These are phyloP conservation scores for Phaeodactylum tricornutum DNA, from an alignment of 108 stramenopile species.

Conservation along the genomic window DNA sequence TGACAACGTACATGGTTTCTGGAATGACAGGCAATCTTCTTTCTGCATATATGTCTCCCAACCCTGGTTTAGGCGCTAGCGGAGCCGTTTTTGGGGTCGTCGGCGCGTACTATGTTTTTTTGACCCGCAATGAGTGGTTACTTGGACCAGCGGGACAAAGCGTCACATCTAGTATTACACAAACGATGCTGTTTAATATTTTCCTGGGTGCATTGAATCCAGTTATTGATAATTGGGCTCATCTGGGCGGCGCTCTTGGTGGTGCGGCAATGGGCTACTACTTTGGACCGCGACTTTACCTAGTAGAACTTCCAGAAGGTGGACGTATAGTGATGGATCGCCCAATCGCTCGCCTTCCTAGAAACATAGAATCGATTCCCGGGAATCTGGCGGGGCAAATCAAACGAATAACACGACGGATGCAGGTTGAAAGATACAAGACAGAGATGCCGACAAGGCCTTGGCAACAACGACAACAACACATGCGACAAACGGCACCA, in stretches of 20 bases:
- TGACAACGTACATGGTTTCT: conserved; percentile 49
- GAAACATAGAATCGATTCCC: conserved; percentile 30
- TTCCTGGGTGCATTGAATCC: conserved; percentile 31
- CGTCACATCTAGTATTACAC: conserved; percentile 20
- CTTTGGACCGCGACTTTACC: conserved; percentile 63
- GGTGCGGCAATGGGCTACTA: conserved; percentile 66
- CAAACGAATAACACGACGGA: conserved; percentile 14
- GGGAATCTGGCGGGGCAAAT: conserved; percentile 4
- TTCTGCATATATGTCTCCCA: conserved; percentile 45
- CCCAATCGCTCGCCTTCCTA: conserved; percentile 35
- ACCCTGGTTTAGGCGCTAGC: conserved; percentile 70
- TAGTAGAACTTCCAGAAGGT: conserved; percentile 38
- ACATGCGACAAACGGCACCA: conserved; percentile 5
- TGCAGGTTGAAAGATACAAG: conserved; percentile 20
- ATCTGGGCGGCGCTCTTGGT: conserved; percentile 33
- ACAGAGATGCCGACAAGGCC: conserved; percentile 23
- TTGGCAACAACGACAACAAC: conserved; percentile 15
- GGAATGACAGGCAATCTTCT: conserved; percentile 70
- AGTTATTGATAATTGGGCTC: conserved; percentile 78
- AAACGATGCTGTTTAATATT: conserved; percentile 32
- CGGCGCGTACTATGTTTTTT: conserved; percentile 61
- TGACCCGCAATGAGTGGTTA: conserved; percentile 48
- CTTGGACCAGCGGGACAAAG: conserved; percentile 30
- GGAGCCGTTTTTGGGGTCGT: conserved; percentile 81
- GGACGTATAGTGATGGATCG: conserved; percentile 36